These are phyloP conservation scores for Cryptococcus sp. DNA, from an alignment of 1,284 basidiomycete genomes.

Conservation along the genomic window DNA sequence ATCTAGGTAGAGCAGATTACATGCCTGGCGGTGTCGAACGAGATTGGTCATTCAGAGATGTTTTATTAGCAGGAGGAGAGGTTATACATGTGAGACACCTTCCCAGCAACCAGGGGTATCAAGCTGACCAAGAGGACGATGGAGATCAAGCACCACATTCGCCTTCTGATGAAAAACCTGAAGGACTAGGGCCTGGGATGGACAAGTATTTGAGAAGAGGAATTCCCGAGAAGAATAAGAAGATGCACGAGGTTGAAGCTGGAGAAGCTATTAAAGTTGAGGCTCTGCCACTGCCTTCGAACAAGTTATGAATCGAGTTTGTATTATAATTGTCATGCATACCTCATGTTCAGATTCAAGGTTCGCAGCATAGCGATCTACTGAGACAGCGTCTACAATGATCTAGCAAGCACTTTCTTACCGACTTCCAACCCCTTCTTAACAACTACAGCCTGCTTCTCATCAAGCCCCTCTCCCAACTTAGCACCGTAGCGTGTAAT, in stretches of 20 bases:
- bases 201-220: constrained; percentile 33
- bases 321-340: too few relatives aligned
- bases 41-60: constrained; percentile 44
- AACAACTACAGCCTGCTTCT: constrained; percentile 53
- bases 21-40: constrained; percentile 45
- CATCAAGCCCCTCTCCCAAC: constrained; percentile 33
- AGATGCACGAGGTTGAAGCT: background rate
- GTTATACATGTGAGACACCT: constrained; percentile 33
- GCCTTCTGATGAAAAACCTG: constrained; percentile 34
- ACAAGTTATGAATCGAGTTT: background rate
- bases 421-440: constrained; percentile 55
- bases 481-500: constrained; percentile 33
- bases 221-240: constrained; percentile 1
- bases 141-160: constrained; percentile 30
- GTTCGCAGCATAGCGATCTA: too few relatives aligned
- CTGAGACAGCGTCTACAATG: too few relatives aligned
- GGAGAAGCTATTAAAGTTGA: background rate
- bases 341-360: too few relatives aligned
- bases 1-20: constrained; percentile 42
- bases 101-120: background rate
- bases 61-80: constrained; percentile 37
- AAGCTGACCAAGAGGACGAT: constrained; percentile 25
- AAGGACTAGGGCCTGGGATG: constrained; percentile 41
- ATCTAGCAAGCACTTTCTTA: background rate
- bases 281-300: too few relatives aligned